A percentile compares a stretch with the other conserved stretches of the same genome.
phyloP scores from a whole-genome alignment of 176 grass and related monocot species.

The Lolium perenne region DNA sequence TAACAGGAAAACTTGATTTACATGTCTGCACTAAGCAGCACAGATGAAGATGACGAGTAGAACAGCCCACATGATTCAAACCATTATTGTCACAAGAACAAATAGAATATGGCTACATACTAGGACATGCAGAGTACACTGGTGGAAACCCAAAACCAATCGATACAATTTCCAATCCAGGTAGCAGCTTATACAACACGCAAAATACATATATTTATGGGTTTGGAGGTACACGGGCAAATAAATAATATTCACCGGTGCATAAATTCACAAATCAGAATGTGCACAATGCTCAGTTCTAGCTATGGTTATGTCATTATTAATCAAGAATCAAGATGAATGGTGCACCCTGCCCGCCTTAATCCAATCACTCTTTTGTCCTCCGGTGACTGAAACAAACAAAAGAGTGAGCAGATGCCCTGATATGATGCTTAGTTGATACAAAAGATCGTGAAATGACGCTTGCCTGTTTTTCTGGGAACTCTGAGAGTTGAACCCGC shows the following conservation, averaged over 20 bases:
- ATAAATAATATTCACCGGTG: conserved; percentile 35
- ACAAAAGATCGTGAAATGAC: neutral
- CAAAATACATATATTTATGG: conserved; percentile 18
- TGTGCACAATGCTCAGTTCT: conserved; percentile 37
- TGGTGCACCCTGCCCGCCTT: conserved; percentile 35
- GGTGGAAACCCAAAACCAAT: conserved; percentile 10
- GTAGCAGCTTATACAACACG: conserved; percentile 46
- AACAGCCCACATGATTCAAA: neutral
- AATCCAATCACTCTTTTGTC: conserved; percentile 45
- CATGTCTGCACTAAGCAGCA: neutral
- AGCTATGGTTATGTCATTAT: conserved; percentile 29
- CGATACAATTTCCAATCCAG: neutral
- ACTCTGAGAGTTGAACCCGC: conserved; percentile 73
- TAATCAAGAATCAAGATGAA: conserved; percentile 55
- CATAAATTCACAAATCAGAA: conserved; percentile 35
- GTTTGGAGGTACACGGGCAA: conserved; percentile 32
- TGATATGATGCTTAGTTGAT: neutral
- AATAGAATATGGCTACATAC: neutral
- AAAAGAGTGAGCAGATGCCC: neutral
- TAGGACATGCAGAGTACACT: neutral
- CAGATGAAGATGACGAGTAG: neutral
- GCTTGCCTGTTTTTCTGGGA: conserved; percentile 44
- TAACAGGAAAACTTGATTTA: neutral
- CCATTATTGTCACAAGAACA: conserved; percentile 22
- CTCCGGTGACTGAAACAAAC: conserved; percentile 48